These are phyloP conservation scores for Cladosporium austrohemisphaericum DNA, from an alignment of 2,329 filamentous ascomycete genomes.

Conservation along the genomic window DNA sequence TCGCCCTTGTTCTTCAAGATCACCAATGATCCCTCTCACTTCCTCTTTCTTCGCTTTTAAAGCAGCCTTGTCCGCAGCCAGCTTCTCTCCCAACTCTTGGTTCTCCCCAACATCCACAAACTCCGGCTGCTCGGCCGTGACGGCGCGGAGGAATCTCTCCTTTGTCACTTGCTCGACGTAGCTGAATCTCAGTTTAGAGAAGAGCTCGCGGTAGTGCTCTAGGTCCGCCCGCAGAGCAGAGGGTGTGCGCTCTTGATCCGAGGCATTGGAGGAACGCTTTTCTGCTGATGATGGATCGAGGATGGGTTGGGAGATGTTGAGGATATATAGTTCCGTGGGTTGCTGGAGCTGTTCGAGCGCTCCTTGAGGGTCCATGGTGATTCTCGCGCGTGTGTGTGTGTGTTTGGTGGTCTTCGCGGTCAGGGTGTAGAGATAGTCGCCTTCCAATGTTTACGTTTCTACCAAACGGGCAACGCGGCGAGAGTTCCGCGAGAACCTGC, in stretches of 20 bases:
- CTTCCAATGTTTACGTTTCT: not conserved
- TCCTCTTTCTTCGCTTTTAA: slow-evolving; percentile 78
- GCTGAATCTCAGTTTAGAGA: slow-evolving; percentile 92
- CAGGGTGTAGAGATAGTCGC: no score
- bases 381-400: not conserved
- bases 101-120: slow-evolving; percentile 83
- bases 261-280: slow-evolving; percentile 69
- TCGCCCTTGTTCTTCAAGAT: slow-evolving; percentile 63
- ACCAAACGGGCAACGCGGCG: not conserved
- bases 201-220: slow-evolving; percentile 87
- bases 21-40: slow-evolving; percentile 67
- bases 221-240: slow-evolving; percentile 78
- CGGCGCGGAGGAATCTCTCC: slow-evolving; percentile 91
- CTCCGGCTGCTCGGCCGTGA: slow-evolving; percentile 83
- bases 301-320: slow-evolving; percentile 36
- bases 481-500: no score
- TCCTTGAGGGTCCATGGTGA: slow-evolving; percentile 19
- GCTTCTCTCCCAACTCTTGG: slow-evolving; percentile 66
- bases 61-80: slow-evolving; percentile 66
- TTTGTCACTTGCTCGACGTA: slow-evolving; percentile 99
- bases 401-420: not conserved
- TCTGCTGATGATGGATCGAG: slow-evolving; percentile 26
- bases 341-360: slow-evolving; percentile 47
- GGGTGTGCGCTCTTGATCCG: slow-evolving; percentile 66
- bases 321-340: slow-evolving; percentile 63